Base-by-base conservation (phyloP, 2,329 filamentous ascomycete species). In the Trichocomaceae sp. region DNA sequence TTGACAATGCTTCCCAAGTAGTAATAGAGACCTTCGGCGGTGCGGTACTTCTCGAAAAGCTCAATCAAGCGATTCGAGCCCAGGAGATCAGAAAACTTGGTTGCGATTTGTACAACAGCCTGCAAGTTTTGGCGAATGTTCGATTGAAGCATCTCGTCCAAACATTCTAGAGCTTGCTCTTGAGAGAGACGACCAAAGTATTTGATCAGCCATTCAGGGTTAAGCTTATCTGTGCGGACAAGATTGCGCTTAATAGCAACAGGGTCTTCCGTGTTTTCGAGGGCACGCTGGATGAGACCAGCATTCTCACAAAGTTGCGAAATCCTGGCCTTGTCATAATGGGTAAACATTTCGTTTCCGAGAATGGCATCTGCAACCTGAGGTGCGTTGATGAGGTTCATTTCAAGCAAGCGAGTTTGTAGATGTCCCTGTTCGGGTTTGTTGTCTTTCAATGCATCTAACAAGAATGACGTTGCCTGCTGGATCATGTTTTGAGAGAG, bases 1-100 rank as follows among this genome's bases (percentile, higher is more conserved):
- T 99, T 99, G 73, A 99, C 92, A 63, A 99, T 95, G 70, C 91
- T 96, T 58, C 93, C 93, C 15, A 99, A 84, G 75, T 96, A 99
- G 78, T 96, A 96, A 82, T 93, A 99, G 4, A 99, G 84, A 70
- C 93, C 93, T 73, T 99, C 93, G 3, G 90, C 86, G 35, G 93
- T 97, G 73, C 93, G 91, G 77, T 97, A 95, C 78, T 95, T 96
- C 77, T 99, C 93, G 50, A 99, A 87, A 6, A 99, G 82, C 62
- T 95, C 90, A 60, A 99, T 95, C 62, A 99, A 81, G 52, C 84
- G 85, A 56, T 84, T 86, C n/a, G 93, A 79, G 8, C 91, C 92
- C 26, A 99, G 83, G 8, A 97, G 83, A 67, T 99, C 95, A 0
- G 92, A 96, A 76, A 96, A 99, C 74, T 99, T 99, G 63, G 95